Percentiles rank a stretch among this genome's conserved stretches.
phyloP scores from a whole-genome alignment of 768 basidiomycete genomes.

The Trichaptum fuscoviolaceum region DNA sequence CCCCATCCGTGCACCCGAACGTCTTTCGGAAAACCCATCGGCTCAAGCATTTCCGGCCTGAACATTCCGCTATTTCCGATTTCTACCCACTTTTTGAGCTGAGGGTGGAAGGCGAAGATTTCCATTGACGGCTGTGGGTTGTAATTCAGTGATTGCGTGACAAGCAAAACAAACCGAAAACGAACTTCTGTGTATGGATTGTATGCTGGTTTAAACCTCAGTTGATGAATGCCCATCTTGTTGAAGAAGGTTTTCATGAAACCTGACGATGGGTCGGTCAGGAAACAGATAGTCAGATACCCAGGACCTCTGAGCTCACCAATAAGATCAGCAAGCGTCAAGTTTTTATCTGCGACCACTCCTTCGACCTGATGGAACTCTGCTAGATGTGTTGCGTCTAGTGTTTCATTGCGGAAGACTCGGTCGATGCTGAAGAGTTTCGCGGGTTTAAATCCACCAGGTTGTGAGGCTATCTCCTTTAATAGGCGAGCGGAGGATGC shows the following conservation, averaged over 20 bases:
- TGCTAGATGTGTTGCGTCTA: constrained; percentile 96
- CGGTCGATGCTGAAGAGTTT: constrained; percentile 97
- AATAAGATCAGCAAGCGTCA: constrained; percentile 93
- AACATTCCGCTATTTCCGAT: constrained; percentile 99
- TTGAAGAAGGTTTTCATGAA: constrained; percentile 99
- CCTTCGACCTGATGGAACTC: constrained; percentile 99
- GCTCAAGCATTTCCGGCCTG: constrained; percentile 98
- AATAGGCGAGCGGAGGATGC: constrained; percentile 93
- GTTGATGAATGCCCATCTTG: constrained; percentile 93
- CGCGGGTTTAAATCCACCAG: constrained; percentile 83
- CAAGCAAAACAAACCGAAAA: constrained; percentile 7
- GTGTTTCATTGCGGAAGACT: constrained; percentile 97
- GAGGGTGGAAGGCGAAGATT: constrained; percentile 97
- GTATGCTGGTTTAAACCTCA: constrained; percentile 98
- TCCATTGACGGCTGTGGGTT: constrained; percentile 79
- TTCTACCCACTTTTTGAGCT: constrained; percentile 92
- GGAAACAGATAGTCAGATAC: background rate
- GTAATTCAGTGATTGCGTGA: constrained; percentile 3
- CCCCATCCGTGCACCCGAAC: constrained; percentile 98
- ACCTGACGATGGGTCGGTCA: constrained; percentile 39
- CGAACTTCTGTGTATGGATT: constrained; percentile 94
- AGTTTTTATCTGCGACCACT: constrained; percentile 88
- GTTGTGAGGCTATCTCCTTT: constrained; percentile 80
- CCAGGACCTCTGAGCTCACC: constrained; percentile 40
- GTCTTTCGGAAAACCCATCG: constrained; percentile 97